These are phyloP conservation scores for Rhynchospora breviuscula DNA, from an alignment of 176 grass and related monocot genomes.

Conservation along the genomic window DNA sequence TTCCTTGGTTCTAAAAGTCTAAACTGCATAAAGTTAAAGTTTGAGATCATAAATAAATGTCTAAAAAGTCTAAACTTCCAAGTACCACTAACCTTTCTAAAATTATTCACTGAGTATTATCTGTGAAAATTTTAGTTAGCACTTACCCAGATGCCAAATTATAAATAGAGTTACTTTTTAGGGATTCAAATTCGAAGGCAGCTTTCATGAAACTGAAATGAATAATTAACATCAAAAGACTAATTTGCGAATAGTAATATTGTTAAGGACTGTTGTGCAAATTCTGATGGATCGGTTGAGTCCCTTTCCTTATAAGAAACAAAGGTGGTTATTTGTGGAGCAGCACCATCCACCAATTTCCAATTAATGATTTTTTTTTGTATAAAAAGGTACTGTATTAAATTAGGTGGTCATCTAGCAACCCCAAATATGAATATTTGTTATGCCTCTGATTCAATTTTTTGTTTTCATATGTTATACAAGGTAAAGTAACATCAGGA, in stretches of 20 bases:
- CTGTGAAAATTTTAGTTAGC: neutral
- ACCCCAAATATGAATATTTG: neutral
- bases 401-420: neutral
- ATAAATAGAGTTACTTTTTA: neutral
- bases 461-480: neutral
- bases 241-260: neutral
- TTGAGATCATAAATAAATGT: neutral
- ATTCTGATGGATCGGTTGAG: neutral
- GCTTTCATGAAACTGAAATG: neutral
- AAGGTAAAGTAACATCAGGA: neutral
- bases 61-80: too few relatives aligned
- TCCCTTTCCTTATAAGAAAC: neutral
- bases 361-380: neutral
- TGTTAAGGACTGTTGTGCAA: neutral
- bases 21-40: neutral
- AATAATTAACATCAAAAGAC: neutral
- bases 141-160: neutral
- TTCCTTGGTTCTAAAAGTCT: neutral
- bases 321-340: neutral
- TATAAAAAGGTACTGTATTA: neutral
- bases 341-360: constrained; percentile 1
- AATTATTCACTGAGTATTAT: neutral
- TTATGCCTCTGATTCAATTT: neutral
- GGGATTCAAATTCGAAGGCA: neutral
- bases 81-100: neutral